These are phyloP conservation scores for Cetradonia linearis DNA, from an alignment of 495 filamentous ascomycete species.

Conservation along the genomic window DNA sequence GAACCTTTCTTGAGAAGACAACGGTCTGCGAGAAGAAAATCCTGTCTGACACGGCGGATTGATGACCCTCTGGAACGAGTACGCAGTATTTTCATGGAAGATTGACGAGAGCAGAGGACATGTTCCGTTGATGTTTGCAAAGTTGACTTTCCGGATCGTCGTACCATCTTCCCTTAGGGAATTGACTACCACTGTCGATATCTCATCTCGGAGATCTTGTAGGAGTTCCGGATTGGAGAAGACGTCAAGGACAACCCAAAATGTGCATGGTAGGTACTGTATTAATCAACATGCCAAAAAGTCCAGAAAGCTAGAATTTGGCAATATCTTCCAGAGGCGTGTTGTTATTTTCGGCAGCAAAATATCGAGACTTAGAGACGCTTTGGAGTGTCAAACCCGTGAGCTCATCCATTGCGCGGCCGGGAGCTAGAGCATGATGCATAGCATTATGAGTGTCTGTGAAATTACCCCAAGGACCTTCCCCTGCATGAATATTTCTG, in stretches of 20 bases:
- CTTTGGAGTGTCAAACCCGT: not conserved
- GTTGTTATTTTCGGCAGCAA: constrained; percentile 27
- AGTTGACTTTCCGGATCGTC: constrained; percentile 16
- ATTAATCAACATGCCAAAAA: constrained; percentile 37
- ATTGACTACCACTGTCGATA: constrained; percentile 14
- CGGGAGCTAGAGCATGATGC: constrained; percentile 2
- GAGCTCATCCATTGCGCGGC: not conserved
- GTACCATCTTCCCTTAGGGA: not conserved
- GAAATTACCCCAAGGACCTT: not conserved
- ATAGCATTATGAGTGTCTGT: not conserved
- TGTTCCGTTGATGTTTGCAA: constrained; percentile 26
- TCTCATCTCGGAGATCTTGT: constrained; percentile 30
- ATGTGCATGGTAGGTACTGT: constrained; percentile 34
- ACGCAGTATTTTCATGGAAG: constrained; percentile 36
- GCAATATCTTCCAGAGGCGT: constrained; percentile 35
- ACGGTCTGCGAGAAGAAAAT: constrained; percentile 29
- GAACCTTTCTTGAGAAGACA: constrained; percentile 28
- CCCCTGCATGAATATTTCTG: not conserved
- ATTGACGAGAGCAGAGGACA: constrained; percentile 35
- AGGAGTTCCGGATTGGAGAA: constrained; percentile 34
- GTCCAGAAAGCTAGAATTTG: constrained; percentile 31
- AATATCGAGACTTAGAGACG: constrained; percentile 24
- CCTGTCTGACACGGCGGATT: constrained; percentile 28
- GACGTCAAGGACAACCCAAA: constrained; percentile 39
- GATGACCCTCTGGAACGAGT: constrained; percentile 22